phyloP scores from a whole-genome alignment of 208 protist species.

The Naegleria lovaniensis region DNA sequence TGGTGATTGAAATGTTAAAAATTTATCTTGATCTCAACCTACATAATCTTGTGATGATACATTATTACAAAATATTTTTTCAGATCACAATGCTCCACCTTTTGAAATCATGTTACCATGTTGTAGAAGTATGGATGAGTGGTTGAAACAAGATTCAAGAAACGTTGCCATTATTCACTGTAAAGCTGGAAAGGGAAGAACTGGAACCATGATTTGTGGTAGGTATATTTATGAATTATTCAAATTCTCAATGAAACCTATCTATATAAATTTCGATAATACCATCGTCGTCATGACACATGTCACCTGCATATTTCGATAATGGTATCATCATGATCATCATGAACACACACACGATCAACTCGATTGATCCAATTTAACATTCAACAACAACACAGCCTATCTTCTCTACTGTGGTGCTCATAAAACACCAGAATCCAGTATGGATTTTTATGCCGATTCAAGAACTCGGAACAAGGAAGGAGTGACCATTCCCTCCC shows the following conservation, averaged over 20 bases:
- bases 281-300: too few species aligned
- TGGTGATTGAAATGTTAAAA: too few species aligned
- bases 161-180: slow-evolving; percentile 87
- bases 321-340: too few species aligned
- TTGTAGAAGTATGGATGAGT: slow-evolving; percentile 52
- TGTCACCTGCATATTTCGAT: too few species aligned
- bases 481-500: slow-evolving; percentile 77
- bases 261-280: too few species aligned
- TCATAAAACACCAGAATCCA: slow-evolving; percentile 44
- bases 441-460: slow-evolving; percentile 64
- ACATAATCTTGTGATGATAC: too few species aligned
- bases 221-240: too few species aligned
- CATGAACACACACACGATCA: too few species aligned
- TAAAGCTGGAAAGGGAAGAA: slow-evolving; percentile 72
- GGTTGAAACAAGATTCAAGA: slow-evolving; percentile 49
- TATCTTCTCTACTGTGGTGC: slow-evolving; percentile 58
- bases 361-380: too few species aligned
- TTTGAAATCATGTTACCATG: slow-evolving; percentile 74
- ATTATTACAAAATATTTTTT: too few species aligned
- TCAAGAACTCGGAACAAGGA: slow-evolving; percentile 65
- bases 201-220: neutral
- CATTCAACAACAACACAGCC: slow-evolving; percentile 69
- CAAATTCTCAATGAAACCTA: too few species aligned
- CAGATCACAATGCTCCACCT: slow-evolving; percentile 79
- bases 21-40: too few species aligned